Percentiles rank a stretch among this genome's conserved stretches.
phyloP scores from a whole-genome alignment of 495 filamentous ascomycete species.

The Daldinia vernicosa region DNA sequence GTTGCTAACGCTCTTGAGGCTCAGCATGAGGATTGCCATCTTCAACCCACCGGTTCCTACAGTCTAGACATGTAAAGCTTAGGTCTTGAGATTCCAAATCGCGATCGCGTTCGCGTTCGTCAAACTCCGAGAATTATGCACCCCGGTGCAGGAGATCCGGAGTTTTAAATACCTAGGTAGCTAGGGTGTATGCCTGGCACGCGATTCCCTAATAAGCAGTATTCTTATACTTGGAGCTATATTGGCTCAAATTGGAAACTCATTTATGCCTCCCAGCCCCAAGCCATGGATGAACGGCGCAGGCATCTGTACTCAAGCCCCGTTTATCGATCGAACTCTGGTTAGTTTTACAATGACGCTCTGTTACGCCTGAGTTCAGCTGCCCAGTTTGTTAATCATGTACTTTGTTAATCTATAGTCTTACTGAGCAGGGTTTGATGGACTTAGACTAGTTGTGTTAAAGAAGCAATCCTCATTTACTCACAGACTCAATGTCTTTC shows the following conservation, averaged over 20 bases:
- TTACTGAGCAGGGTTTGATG: too few relatives aligned
- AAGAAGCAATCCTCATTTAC: too few relatives aligned
- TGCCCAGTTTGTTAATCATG: too few relatives aligned
- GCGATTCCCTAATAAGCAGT: conserved; percentile 13
- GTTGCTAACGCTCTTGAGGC: neutral
- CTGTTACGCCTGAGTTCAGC: neutral
- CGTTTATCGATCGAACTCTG: neutral
- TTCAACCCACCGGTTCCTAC: neutral
- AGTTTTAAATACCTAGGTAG: conserved; percentile 23
- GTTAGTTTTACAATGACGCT: neutral
- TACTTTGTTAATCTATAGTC: too few relatives aligned
- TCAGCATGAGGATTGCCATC: neutral
- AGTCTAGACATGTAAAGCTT: neutral
- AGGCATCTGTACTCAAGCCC: neutral
- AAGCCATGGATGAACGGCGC: conserved; percentile 4
- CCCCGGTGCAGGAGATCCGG: conserved; percentile 7
- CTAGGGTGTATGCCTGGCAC: conserved; percentile 7
- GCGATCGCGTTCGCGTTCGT: neutral
- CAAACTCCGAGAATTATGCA: neutral
- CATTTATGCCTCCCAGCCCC: conserved; percentile 11
- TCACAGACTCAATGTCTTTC: too few relatives aligned
- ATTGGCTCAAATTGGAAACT: conserved; percentile 18
- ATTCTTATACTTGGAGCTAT: neutral
- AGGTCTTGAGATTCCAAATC: neutral
- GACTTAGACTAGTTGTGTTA: too few relatives aligned